Conservation (phyloP, 192 early-diverging fungal species). For the Podila horticola region DNA sequence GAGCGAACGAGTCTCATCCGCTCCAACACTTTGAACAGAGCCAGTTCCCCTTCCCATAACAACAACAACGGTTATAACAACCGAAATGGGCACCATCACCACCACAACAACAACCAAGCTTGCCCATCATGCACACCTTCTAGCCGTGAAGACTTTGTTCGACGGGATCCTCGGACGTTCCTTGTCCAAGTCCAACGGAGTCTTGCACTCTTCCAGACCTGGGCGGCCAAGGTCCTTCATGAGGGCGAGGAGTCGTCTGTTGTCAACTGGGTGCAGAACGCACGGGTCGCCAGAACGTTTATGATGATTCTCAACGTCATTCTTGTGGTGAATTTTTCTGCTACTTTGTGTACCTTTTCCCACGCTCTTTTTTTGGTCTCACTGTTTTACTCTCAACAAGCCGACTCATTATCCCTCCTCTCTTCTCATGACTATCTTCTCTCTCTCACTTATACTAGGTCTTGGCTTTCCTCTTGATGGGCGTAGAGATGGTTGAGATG, state of each 20-base stretch:
- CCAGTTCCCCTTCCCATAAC: not conserved
- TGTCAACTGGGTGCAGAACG: conserved; percentile 30
- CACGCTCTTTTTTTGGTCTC: conserved; percentile 3
- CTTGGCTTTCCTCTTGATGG: conserved; percentile 18
- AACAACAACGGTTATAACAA: conserved; percentile 4
- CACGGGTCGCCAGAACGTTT: conserved; percentile 22
- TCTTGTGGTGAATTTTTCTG: conserved; percentile 16
- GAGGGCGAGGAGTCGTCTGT: not conserved
- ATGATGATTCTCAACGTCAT: conserved; percentile 21
- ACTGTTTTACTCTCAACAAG: not conserved
- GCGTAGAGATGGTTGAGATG: conserved; percentile 31
- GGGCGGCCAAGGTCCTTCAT: conserved; percentile 17
- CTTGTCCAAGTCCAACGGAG: conserved; percentile 16
- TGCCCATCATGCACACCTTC: conserved; percentile 10
- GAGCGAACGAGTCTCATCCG: conserved; percentile 30
- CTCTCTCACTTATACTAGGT: conserved; percentile 9
- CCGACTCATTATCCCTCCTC: not conserved
- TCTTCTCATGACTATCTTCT: not conserved
- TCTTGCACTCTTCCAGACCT: conserved; percentile 16
- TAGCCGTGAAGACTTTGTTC: not conserved
- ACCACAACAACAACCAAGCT: conserved; percentile 1
- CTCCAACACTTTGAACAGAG: conserved; percentile 5
- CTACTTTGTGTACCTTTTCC: not conserved
- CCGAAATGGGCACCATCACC: not conserved
- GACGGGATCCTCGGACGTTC: conserved; percentile 11